A percentile compares a stretch with the other conserved stretches of the same genome.
Conservation (phyloP, 345 rosid species). For the Boechera stricta region DNA sequence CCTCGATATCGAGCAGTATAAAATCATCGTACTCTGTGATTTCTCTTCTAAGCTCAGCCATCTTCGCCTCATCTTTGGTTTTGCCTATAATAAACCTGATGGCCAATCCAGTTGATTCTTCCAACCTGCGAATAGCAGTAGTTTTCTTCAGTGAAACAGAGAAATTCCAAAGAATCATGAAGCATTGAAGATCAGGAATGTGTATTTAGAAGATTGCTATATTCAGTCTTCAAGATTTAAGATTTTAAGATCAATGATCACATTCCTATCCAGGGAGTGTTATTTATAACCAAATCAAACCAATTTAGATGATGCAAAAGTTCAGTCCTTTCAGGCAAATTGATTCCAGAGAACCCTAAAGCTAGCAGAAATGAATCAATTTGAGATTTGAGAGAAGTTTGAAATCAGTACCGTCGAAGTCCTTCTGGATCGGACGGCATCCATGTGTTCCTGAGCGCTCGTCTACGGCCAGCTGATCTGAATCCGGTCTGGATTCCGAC, state of each 20-base stretch:
- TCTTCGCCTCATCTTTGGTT: constrained; percentile 61
- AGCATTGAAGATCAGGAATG: constrained; percentile 5
- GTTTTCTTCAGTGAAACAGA: neutral
- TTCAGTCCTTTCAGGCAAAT: neutral
- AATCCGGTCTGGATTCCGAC: constrained; percentile 95
- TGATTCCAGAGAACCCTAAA: constrained; percentile 29
- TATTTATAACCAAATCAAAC: constrained; percentile 4
- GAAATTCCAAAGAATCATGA: constrained; percentile 12
- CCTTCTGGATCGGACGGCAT: constrained; percentile 85
- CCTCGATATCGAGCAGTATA: constrained; percentile 82
- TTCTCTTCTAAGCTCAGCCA: constrained; percentile 72
- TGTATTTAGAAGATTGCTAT: neutral
- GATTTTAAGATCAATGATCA: constrained; percentile 12
- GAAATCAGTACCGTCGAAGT: constrained; percentile 65
- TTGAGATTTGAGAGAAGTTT: constrained; percentile 20
- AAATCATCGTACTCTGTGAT: constrained; percentile 82
- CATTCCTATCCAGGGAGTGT: neutral
- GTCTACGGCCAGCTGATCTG: constrained; percentile 65
- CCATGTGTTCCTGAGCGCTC: constrained; percentile 84
- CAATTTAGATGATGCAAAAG: constrained; percentile 15
- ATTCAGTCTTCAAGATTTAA: constrained; percentile 10
- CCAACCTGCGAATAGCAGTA: constrained; percentile 57
- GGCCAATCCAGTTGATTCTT: constrained; percentile 85
- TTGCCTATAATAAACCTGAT: constrained; percentile 81
- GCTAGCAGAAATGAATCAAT: neutral